phyloP scores from a whole-genome alignment of 2,329 filamentous ascomycete species.

The Trichophyton equinum region DNA sequence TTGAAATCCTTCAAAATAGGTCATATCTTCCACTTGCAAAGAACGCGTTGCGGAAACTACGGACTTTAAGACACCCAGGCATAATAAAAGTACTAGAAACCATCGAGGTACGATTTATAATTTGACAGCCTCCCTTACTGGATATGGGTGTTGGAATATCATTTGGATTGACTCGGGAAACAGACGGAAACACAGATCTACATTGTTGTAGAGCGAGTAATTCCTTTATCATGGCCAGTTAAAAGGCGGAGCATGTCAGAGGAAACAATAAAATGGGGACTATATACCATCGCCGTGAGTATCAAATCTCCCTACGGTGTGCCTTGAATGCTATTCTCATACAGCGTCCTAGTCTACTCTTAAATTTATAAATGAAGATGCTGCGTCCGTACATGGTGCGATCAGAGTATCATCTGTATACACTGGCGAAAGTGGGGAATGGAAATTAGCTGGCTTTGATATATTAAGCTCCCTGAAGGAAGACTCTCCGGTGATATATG shows the following conservation, averaged over 20 bases:
- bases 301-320: not conserved
- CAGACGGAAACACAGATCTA: slow-evolving; percentile 92
- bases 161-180: slow-evolving; percentile 13
- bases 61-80: slow-evolving; percentile 85
- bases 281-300: slow-evolving; percentile 68
- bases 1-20: slow-evolving; percentile 73
- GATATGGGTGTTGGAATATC: not conserved
- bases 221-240: slow-evolving; percentile 79
- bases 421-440: slow-evolving; percentile 91
- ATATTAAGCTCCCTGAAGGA: slow-evolving; percentile 91
- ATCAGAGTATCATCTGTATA: slow-evolving; percentile 78
- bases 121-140: slow-evolving; percentile 8
- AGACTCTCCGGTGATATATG: slow-evolving; percentile 84
- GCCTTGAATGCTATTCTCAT: not conserved
- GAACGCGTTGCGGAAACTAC: slow-evolving; percentile 87
- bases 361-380: slow-evolving; percentile 93
- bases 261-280: slow-evolving; percentile 93
- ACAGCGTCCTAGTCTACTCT: slow-evolving; percentile 56
- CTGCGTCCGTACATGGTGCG: slow-evolving; percentile 78
- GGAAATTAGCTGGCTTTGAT: slow-evolving; percentile 92
- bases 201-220: slow-evolving; percentile 83
- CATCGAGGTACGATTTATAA: slow-evolving; percentile 55
- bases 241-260: slow-evolving; percentile 75
- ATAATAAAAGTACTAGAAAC: slow-evolving; percentile 91
- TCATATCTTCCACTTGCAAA: slow-evolving; percentile 72